These are phyloP conservation scores for Ganoderma lingzhi DNA, from an alignment of 1,284 basidiomycete species.

Conservation along the genomic window DNA sequence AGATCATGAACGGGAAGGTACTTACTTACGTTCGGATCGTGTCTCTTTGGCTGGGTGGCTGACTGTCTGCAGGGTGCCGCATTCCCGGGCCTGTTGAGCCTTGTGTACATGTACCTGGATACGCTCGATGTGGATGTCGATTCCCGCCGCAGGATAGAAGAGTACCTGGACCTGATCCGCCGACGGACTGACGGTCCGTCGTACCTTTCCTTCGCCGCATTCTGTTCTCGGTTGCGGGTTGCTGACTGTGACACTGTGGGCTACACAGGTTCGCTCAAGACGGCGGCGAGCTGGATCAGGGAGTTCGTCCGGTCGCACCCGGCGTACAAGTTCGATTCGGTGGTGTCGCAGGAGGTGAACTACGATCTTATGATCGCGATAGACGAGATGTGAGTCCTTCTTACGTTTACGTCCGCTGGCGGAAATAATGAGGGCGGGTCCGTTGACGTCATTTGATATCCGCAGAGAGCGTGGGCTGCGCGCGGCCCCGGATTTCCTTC, in stretches of 20 bases:
- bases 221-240: background rate
- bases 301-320: slow-evolving; percentile 92
- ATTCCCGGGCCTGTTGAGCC: slow-evolving; percentile 88
- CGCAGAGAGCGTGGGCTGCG: slow-evolving; percentile 39
- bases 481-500: slow-evolving; percentile 36
- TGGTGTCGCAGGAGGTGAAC: slow-evolving; percentile 91
- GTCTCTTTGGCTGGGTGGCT: background rate
- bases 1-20: slow-evolving; percentile 95
- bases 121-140: slow-evolving; percentile 82
- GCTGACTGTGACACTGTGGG: background rate
- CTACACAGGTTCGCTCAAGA: slow-evolving; percentile 77
- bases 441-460: background rate
- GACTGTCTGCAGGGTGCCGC: slow-evolving; percentile 51
- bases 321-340: slow-evolving; percentile 90
- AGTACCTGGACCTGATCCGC: slow-evolving; percentile 84
- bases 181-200: slow-evolving; percentile 80
- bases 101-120: slow-evolving; percentile 90
- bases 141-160: slow-evolving; percentile 72
- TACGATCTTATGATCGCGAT: slow-evolving; percentile 92
- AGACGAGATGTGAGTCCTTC: slow-evolving; percentile 84
- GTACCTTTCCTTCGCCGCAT: background rate
- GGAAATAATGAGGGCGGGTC: background rate
- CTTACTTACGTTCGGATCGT: background rate
- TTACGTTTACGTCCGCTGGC: background rate
- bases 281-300: slow-evolving; percentile 94